phyloP scores from a whole-genome alignment of 331 rosid species.

The Cydonia oblonga region DNA sequence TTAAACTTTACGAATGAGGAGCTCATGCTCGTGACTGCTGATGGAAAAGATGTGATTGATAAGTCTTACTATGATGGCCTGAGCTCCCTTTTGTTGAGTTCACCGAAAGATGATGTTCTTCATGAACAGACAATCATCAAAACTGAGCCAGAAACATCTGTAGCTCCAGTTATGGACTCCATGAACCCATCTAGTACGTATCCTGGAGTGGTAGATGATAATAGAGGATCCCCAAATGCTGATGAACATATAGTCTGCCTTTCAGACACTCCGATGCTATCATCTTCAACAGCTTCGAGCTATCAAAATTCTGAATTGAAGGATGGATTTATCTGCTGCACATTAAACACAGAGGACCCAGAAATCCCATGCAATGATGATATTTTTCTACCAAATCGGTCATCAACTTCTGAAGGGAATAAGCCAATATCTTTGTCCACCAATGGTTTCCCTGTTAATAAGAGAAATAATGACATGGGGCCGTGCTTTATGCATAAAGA shows the following conservation, averaged over 20 bases:
- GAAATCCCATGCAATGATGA: slow-evolving; percentile 81
- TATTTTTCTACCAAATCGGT: slow-evolving; percentile 43
- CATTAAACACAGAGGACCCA: slow-evolving; percentile 55
- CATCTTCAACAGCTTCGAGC: slow-evolving; percentile 36
- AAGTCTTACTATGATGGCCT: slow-evolving; percentile 76
- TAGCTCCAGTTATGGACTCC: slow-evolving; percentile 25
- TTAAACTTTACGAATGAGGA: slow-evolving; percentile 74
- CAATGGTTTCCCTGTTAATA: slow-evolving; percentile 26
- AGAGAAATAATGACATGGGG: slow-evolving; percentile 29
- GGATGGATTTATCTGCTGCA: slow-evolving; percentile 45
- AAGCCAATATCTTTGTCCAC: slow-evolving; percentile 29
- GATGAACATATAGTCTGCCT: slow-evolving; percentile 24
- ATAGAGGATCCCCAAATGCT: slow-evolving; percentile 18
- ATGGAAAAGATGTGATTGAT: slow-evolving; percentile 57
- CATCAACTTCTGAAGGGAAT: slow-evolving; percentile 24
- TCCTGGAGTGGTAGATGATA: slow-evolving; percentile 32
- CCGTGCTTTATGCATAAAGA: slow-evolving; percentile 32
- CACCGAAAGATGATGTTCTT: slow-evolving; percentile 40
- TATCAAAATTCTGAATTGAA: slow-evolving; percentile 35
- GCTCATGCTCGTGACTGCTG: slow-evolving; percentile 45
- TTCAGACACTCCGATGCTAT: slow-evolving; percentile 27
- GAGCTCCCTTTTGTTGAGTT: slow-evolving; percentile 62
- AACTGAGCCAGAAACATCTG: slow-evolving; percentile 23
- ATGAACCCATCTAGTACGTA: slow-evolving; percentile 24
- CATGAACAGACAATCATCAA: slow-evolving; percentile 26